Conservation (phyloP, 2,329 filamentous ascomycete genomes). For the Fusarium praegraminearum region DNA sequence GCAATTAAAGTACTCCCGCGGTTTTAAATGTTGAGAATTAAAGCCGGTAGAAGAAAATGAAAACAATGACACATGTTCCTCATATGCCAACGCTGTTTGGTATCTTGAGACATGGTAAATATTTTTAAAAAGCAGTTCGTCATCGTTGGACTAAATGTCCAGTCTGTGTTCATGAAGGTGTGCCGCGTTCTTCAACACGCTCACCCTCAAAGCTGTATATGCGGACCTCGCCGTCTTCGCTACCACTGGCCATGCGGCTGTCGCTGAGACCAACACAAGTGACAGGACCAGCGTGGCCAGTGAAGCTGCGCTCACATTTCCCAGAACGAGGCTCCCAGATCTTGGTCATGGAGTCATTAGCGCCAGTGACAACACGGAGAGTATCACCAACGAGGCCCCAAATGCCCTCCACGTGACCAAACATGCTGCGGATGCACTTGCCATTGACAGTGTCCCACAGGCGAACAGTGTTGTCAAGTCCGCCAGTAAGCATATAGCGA, state of each 20-base stretch:
- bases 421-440: conserved; percentile 89
- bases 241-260: conserved; percentile 87
- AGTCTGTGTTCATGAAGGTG: conserved; percentile 58
- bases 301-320: conserved; percentile 91
- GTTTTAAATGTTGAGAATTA: conserved; percentile 13
- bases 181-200: conserved; percentile 62
- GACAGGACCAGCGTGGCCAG: conserved; percentile 89
- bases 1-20: conserved; percentile 27
- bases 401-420: conserved; percentile 95
- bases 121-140: conserved; percentile 1
- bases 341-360: conserved; percentile 95
- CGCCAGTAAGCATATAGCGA: conserved; percentile 92
- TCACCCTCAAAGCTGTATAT: conserved; percentile 80
- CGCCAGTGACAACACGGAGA: conserved; percentile 86
- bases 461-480: conserved; percentile 89
- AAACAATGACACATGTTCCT: neutral
- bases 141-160: neutral
- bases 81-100: conserved; percentile 3
- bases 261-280: conserved; percentile 95
- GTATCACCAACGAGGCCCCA: conserved; percentile 94
- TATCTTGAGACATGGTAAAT: conserved; percentile 20
- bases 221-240: conserved; percentile 92
- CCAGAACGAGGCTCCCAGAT: conserved; percentile 92
- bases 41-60: conserved; percentile 4
- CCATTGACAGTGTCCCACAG: conserved; percentile 91